Conservation (phyloP, 2,329 filamentous ascomycete species). For the Arthrobotrys musiformis region DNA sequence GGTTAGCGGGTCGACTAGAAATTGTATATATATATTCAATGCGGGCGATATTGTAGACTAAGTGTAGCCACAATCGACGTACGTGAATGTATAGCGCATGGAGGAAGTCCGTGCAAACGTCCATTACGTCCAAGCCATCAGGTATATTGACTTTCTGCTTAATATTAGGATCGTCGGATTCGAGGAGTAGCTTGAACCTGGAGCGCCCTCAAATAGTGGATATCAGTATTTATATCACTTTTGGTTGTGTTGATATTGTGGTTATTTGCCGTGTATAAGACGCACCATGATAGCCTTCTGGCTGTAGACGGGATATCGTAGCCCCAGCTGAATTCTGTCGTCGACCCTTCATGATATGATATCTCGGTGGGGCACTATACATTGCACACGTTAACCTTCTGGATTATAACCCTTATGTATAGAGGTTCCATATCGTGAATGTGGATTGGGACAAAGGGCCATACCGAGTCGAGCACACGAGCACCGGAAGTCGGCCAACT, state of each 20-base stretch:
- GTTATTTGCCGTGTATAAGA: background rate
- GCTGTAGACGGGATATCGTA: constrained; percentile 57
- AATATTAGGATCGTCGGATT: constrained; percentile 53
- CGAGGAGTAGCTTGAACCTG: constrained; percentile 57
- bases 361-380: constrained; percentile 56
- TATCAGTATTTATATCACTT: background rate
- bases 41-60: background rate
- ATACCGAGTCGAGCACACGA: constrained; percentile 55
- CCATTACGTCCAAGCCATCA: constrained; percentile 54
- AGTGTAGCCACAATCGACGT: constrained; percentile 1
- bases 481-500: constrained; percentile 57
- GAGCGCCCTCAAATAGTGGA: background rate
- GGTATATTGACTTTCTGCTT: constrained; percentile 55
- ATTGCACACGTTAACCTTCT: constrained; percentile 7
- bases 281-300: constrained; percentile 56
- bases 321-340: constrained; percentile 56
- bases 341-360: constrained; percentile 56
- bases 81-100: constrained; percentile 55
- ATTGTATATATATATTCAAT: background rate
- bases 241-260: constrained; percentile 32
- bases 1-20: background rate
- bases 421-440: background rate
- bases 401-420: background rate
- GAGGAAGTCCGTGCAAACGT: constrained; percentile 57
- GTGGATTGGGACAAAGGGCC: no score